These are phyloP conservation scores for Penicillium pulvis DNA, from an alignment of 495 filamentous ascomycete species.

Conservation along the genomic window DNA sequence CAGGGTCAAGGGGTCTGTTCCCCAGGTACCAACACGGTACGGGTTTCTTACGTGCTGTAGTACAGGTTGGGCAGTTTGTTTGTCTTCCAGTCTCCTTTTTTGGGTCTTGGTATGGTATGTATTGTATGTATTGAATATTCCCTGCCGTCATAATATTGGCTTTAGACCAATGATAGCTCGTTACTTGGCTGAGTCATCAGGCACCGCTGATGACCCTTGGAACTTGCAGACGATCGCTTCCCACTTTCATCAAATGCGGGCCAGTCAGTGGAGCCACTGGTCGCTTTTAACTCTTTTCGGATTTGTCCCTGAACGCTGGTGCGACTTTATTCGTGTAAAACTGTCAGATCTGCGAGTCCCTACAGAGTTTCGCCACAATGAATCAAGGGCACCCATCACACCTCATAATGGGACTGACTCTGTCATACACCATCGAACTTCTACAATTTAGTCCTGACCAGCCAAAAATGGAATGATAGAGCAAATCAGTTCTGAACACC, in stretches of 20 bases:
- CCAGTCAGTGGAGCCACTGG: background rate
- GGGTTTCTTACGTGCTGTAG: background rate
- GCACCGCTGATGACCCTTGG: constrained; percentile 2
- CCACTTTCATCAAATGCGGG: constrained; percentile 6
- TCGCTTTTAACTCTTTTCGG: background rate
- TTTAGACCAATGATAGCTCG: background rate
- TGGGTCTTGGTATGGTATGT: background rate
- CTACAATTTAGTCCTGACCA: background rate
- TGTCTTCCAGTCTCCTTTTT: background rate
- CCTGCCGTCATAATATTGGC: background rate
- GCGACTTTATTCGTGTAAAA: background rate
- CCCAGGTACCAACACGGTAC: background rate
- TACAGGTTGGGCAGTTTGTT: background rate
- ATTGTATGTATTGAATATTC: background rate
- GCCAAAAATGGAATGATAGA: background rate
- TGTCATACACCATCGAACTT: background rate
- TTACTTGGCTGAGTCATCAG: constrained; percentile 2
- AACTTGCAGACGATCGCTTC: constrained; percentile 10
- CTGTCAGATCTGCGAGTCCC: constrained; percentile 4
- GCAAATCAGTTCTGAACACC: background rate
- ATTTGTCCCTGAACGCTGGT: constrained; percentile 2
- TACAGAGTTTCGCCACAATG: background rate
- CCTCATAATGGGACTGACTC: background rate
- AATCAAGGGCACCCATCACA: background rate
- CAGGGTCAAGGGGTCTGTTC: constrained; percentile 21